Evolutionary conservation across 2,329 filamentous ascomycete species (phyloP).

Genomic region (Teratosphaeria viscida): DNA sequence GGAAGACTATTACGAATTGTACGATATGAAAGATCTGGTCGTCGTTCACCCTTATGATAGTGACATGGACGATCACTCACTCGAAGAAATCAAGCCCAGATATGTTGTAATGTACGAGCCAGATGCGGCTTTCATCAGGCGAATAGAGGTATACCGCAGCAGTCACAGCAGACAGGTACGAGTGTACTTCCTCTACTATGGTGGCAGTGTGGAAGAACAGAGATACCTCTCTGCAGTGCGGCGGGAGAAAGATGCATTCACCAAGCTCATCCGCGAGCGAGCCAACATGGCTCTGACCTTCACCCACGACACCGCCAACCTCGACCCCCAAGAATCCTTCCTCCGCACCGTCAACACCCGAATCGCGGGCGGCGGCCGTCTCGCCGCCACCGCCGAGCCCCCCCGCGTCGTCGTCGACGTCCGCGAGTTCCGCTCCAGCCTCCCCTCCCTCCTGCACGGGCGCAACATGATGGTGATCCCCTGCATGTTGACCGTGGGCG

Average conservation of each 20-base stretch:
- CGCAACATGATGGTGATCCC: conserved; percentile 81
- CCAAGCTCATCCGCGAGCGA: conserved; percentile 86
- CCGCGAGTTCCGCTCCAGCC: conserved; percentile 85
- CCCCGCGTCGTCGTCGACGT: conserved; percentile 91
- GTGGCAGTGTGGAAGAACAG: conserved; percentile 89
- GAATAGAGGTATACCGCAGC: conserved; percentile 90
- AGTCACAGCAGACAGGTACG: conserved; percentile 85
- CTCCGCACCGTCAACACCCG: conserved; percentile 91
- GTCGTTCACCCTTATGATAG: conserved; percentile 90
- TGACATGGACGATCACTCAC: conserved; percentile 89
- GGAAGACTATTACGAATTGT: conserved; percentile 85
- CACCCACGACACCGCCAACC: conserved; percentile 56
- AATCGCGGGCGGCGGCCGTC: conserved; percentile 82
- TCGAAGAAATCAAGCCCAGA: conserved; percentile 84
- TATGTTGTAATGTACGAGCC: conserved; percentile 99
- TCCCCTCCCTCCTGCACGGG: conserved; percentile 84
- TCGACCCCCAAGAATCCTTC: conserved; percentile 84
- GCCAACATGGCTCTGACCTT: conserved; percentile 83
- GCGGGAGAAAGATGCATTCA: conserved; percentile 95
- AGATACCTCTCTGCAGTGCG: conserved; percentile 79
- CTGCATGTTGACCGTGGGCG: conserved; percentile 90
- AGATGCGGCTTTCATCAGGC: conserved; percentile 83
- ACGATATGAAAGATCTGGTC: conserved; percentile 80
- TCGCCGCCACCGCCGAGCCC: conserved; percentile 73
- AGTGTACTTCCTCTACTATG: conserved; percentile 96